Base-by-base conservation (phyloP, 192 early-diverging fungal genomes). In the Coemansia sp. region DNA sequence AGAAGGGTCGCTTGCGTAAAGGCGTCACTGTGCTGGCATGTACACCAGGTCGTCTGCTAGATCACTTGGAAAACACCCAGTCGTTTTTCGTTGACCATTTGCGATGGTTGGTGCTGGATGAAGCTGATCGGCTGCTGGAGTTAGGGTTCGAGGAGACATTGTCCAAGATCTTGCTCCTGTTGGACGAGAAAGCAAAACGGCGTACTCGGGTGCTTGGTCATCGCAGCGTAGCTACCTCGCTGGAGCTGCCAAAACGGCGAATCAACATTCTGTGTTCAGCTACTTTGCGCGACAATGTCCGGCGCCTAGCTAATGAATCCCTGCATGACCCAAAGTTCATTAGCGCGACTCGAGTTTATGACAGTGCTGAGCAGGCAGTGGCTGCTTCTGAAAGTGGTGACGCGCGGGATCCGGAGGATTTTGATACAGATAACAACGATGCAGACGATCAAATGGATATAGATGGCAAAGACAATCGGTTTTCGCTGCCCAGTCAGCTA, bases 41-140 rank as follows among this genome's bases (percentile, higher is more conserved):
- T 42, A 99, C 97, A 4, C 97, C 97, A 16, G 97, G 97, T n/a
- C 85, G 97, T 37, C 73, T 99, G 13, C 79, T 93, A 63, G 91
- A 92, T 58, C 91, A 93, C 60, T 53, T 94, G 46, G 83, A 89
- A 61, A 90, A 84, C 61, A 94, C 91, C 31, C 76, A 84, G 82
- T 83, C 90, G 19, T 96, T 99, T 66, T 70, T 86, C 10, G 77
- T 92, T 5, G 81, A 86, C 42, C 86, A 94, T 70, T 65, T 99
- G 60, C 80, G 89, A 39, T 99, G 97, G 97, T 63, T 99, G 21
- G 91, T 99, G 3, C 77, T 99, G 20, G 97, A 99, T 74, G 97
- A 99, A 73, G 97, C 95, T 9, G 97, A 99, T 82, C 83, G 92
- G 11, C 79, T 99, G 58, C 76, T 99, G 53, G 94, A 99, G 56